These are phyloP conservation scores for Ophiostoma piceae DNA, from an alignment of 2,329 filamentous ascomycete species.

Conservation along the genomic window DNA sequence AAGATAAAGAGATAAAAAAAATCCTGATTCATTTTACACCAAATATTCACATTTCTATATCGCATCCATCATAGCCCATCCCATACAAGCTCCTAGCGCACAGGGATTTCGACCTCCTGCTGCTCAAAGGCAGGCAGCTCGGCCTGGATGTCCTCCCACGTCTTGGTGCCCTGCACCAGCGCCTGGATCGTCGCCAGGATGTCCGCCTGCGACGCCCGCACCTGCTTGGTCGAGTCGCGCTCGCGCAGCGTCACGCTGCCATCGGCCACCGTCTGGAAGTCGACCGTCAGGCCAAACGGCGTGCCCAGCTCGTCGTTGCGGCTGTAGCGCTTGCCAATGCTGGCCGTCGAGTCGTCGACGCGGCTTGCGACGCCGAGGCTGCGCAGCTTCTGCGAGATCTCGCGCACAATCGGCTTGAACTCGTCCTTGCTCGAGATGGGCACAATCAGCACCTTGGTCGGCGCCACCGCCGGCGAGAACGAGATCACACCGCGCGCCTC, in stretches of 20 bases:
- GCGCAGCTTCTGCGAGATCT: constrained; percentile 71
- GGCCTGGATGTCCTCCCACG: constrained; percentile 63
- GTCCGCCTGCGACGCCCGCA: constrained; percentile 74
- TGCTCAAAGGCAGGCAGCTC: constrained; percentile 80
- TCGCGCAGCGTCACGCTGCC: constrained; percentile 82
- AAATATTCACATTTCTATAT: not conserved
- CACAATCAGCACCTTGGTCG: constrained; percentile 89
- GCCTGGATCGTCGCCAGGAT: constrained; percentile 67
- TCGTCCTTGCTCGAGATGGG: constrained; percentile 76
- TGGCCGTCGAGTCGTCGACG: constrained; percentile 83
- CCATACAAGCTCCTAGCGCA: constrained; percentile 17
- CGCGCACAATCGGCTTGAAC: constrained; percentile 71
- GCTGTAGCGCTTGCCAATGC: constrained; percentile 90
- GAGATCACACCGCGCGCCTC: constrained; percentile 71
- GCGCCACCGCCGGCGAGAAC: constrained; percentile 64
- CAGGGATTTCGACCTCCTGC: constrained; percentile 50
- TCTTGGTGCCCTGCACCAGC: constrained; percentile 48
- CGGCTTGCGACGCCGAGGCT: constrained; percentile 73
- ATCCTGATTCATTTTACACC: not conserved
- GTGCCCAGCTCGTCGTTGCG: constrained; percentile 96
- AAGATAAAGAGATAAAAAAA: not conserved
- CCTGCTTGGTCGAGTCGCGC: constrained; percentile 84
- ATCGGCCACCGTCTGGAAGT: constrained; percentile 92
- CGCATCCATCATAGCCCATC: not conserved
- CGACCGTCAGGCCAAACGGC: constrained; percentile 86